A percentile compares a stretch with the other conserved stretches of the same genome.
Evolutionary conservation across 441 rosid species (phyloP).

Genomic region (Arabidopsis hybrid): DNA sequence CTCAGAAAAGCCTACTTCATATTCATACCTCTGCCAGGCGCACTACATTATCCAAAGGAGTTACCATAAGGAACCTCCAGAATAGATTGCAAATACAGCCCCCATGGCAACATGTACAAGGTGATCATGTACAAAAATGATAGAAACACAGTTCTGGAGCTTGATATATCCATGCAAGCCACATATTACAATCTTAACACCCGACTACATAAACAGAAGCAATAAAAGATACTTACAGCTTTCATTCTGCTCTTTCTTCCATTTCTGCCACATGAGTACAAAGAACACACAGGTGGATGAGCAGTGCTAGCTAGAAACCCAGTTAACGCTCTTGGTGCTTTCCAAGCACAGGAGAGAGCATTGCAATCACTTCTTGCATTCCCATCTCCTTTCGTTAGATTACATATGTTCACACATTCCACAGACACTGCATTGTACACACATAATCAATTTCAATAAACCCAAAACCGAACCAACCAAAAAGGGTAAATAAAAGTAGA

Average conservation of each 20-base stretch:
- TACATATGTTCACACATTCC: slow-evolving; percentile 86
- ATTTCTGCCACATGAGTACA: slow-evolving; percentile 44
- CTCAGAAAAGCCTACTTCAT: slow-evolving; percentile 51
- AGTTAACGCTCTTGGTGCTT: slow-evolving; percentile 88
- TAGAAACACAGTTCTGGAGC: slow-evolving; percentile 16
- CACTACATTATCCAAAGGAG: slow-evolving; percentile 42
- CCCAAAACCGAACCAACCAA: slow-evolving; percentile 16
- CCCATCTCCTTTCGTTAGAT: slow-evolving; percentile 73
- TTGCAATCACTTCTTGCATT: slow-evolving; percentile 76
- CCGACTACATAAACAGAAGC: slow-evolving; percentile 22
- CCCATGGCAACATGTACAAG: slow-evolving; percentile 11
- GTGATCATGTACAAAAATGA: neutral
- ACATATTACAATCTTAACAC: neutral
- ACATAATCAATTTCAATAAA: slow-evolving; percentile 29
- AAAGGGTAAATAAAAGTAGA: neutral
- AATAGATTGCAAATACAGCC: slow-evolving; percentile 20
- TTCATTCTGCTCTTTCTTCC: slow-evolving; percentile 56
- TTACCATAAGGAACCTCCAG: slow-evolving; percentile 19
- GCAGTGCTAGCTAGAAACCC: slow-evolving; percentile 90
- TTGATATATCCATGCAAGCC: slow-evolving; percentile 9
- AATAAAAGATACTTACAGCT: slow-evolving; percentile 54
- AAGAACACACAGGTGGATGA: slow-evolving; percentile 59
- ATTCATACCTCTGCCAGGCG: slow-evolving; percentile 59
- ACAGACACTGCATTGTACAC: slow-evolving; percentile 63
- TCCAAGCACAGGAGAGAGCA: slow-evolving; percentile 88